A percentile compares a stretch with the other conserved stretches of the same genome.
phyloP scores from a whole-genome alignment of 78 protist species.

The slime mould (Dictyostelium discoideum) region DNA sequence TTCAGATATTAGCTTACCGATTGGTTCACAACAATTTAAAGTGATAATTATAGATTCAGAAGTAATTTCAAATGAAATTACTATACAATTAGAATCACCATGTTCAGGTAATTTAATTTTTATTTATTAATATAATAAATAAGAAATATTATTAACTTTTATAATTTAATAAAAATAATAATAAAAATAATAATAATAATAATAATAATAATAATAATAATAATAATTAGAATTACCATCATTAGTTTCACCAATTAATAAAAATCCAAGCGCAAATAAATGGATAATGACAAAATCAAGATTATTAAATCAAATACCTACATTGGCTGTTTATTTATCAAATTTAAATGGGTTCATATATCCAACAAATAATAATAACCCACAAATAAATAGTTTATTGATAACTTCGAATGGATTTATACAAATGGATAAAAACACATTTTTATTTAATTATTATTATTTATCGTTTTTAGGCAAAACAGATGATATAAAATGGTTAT shows the following conservation, averaged over 20 bases:
- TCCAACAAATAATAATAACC: background rate
- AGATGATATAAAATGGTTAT: background rate
- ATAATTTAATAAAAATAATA: background rate
- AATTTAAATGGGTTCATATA: background rate
- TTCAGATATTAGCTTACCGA: background rate
- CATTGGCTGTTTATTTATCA: background rate
- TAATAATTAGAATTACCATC: background rate
- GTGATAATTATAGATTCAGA: background rate
- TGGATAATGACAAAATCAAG: background rate
- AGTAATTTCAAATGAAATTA: background rate
- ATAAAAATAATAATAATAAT: background rate
- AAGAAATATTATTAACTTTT: too few relatives aligned
- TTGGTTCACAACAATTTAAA: background rate
- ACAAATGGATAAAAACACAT: background rate
- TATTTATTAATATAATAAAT: slow-evolving; percentile 32
- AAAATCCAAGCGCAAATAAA: background rate
- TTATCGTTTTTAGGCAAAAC: too few relatives aligned
- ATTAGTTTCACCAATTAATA: background rate
- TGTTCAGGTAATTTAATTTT: background rate
- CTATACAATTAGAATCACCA: background rate
- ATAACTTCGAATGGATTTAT: too few relatives aligned
- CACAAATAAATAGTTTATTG: background rate
- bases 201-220: too few relatives aligned
- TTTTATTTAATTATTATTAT: too few relatives aligned
- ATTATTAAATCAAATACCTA: background rate